Evolutionary conservation across 208 protist species (phyloP).

Genomic region (Strigomonas culicis): DNA sequence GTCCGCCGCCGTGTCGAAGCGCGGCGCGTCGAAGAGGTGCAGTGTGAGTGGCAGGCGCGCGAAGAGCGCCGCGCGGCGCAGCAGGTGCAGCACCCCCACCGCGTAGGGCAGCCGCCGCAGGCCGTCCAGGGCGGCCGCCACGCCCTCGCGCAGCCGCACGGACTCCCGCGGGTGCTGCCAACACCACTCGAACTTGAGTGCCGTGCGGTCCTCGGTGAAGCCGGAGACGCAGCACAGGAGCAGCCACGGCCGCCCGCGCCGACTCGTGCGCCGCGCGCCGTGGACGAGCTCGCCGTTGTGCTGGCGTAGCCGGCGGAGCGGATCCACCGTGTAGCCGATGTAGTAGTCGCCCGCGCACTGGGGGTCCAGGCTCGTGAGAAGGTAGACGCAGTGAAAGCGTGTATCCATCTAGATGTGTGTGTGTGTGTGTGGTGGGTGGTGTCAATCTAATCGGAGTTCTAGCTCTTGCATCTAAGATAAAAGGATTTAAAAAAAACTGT

Average conservation of each 20-base stretch:
- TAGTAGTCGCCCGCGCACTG: constrained; percentile 70
- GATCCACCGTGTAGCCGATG: constrained; percentile 94
- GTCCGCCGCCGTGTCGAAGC: constrained; percentile 30
- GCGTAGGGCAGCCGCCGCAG: constrained; percentile 54
- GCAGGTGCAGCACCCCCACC: constrained; percentile 51
- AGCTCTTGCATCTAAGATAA: constrained; percentile 9
- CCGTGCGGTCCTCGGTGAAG: constrained; percentile 85
- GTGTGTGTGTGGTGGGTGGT: background rate
- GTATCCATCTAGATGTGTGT: constrained; percentile 58
- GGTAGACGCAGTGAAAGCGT: constrained; percentile 89
- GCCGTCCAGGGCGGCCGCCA: constrained; percentile 19
- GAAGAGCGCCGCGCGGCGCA: constrained; percentile 59
- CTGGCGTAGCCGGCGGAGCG: constrained; percentile 88
- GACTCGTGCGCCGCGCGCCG: constrained; percentile 80
- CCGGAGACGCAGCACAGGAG: constrained; percentile 91
- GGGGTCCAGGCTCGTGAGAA: constrained; percentile 77
- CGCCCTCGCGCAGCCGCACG: constrained; percentile 17
- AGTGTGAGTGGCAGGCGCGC: constrained; percentile 62
- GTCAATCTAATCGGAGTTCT: background rate
- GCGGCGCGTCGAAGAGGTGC: constrained; percentile 57
- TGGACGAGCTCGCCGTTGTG: constrained; percentile 94
- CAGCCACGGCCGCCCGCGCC: constrained; percentile 84
- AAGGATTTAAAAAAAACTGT: constrained; percentile 9
- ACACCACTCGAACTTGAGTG: constrained; percentile 95
- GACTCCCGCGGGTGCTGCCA: constrained; percentile 89